Evolutionary conservation across 2,329 filamentous ascomycete species (phyloP).

Genomic region (Stachybotrys chlorohalonatus): DNA sequence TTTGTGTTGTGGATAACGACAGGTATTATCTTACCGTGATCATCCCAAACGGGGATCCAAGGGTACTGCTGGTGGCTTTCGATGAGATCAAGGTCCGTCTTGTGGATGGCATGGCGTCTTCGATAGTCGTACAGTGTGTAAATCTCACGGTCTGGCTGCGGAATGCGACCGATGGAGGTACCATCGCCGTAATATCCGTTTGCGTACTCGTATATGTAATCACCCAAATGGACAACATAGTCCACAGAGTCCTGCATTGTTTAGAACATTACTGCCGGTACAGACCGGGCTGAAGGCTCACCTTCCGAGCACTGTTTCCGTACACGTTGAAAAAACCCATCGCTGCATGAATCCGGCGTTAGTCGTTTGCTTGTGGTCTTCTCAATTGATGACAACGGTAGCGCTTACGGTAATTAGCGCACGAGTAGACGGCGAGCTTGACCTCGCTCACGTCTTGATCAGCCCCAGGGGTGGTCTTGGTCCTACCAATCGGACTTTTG

Average conservation of each 20-base stretch:
- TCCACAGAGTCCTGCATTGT: conserved; percentile 38
- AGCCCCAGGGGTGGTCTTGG: conserved; percentile 56
- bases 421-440: conserved; percentile 61
- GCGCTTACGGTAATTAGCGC: conserved; percentile 48
- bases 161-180: neutral
- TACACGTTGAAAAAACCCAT: conserved; percentile 51
- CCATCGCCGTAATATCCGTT: conserved; percentile 6
- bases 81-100: conserved; percentile 30
- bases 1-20: neutral
- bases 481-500: conserved; percentile 54
- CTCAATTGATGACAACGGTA: neutral
- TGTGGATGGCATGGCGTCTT: conserved; percentile 29
- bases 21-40: conserved; percentile 12
- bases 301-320: conserved; percentile 47
- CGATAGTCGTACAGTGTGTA: conserved; percentile 31
- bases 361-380: neutral
- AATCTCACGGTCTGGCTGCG: conserved; percentile 5
- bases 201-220: conserved; percentile 52
- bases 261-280: neutral
- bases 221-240: conserved; percentile 50
- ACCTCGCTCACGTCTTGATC: conserved; percentile 49
- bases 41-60: conserved; percentile 35
- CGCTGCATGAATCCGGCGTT: neutral
- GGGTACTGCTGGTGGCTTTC: conserved; percentile 31
- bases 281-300: neutral